Percentiles rank a stretch among this genome's conserved stretches.
phyloP scores from a whole-genome alignment of 2,329 filamentous ascomycete genomes.

The Alternaria atra region DNA sequence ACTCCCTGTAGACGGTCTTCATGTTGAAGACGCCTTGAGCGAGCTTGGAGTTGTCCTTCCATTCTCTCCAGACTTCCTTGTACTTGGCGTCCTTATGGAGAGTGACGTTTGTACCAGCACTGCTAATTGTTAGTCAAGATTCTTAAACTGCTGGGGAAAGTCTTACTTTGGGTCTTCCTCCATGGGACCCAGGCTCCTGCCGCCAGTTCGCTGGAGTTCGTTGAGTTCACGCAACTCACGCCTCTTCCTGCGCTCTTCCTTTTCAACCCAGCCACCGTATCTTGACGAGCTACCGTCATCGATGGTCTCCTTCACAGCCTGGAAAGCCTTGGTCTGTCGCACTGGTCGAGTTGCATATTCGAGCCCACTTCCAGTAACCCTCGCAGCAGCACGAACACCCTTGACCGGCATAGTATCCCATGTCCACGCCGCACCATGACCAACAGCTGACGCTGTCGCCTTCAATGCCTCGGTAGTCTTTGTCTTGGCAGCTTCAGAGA shows the following conservation, averaged over 20 bases:
- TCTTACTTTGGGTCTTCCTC: slow-evolving; percentile 89
- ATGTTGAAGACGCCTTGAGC: slow-evolving; percentile 89
- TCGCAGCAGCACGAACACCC: slow-evolving; percentile 85
- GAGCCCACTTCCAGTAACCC: slow-evolving; percentile 82
- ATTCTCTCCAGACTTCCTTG: slow-evolving; percentile 98
- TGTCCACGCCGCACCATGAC: slow-evolving; percentile 92
- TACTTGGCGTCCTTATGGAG: slow-evolving; percentile 96
- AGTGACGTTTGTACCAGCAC: slow-evolving; percentile 92
- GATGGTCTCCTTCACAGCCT: slow-evolving; percentile 91
- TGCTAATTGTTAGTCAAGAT: slow-evolving; percentile 51
- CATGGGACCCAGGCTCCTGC: slow-evolving; percentile 64
- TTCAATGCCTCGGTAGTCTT: slow-evolving; percentile 84
- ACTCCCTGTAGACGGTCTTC: slow-evolving; percentile 90
- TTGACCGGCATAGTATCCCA: slow-evolving; percentile 97
- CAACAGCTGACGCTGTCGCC: slow-evolving; percentile 83
- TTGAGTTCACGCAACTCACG: slow-evolving; percentile 76
- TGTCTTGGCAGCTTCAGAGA: slow-evolving; percentile 81
- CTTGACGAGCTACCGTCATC: slow-evolving; percentile 96
- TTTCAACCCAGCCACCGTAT: slow-evolving; percentile 96
- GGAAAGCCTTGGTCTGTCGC: slow-evolving; percentile 92
- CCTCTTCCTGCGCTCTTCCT: slow-evolving; percentile 86
- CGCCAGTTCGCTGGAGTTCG: slow-evolving; percentile 61
- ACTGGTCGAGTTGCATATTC: slow-evolving; percentile 97
- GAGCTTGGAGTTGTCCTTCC: slow-evolving; percentile 87
- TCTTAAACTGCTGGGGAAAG: background rate